A percentile compares a stretch with the other conserved stretches of the same genome.
Conservation (phyloP, 1,139 yeast genomes). For the Kodamaea anthophila region DNA sequence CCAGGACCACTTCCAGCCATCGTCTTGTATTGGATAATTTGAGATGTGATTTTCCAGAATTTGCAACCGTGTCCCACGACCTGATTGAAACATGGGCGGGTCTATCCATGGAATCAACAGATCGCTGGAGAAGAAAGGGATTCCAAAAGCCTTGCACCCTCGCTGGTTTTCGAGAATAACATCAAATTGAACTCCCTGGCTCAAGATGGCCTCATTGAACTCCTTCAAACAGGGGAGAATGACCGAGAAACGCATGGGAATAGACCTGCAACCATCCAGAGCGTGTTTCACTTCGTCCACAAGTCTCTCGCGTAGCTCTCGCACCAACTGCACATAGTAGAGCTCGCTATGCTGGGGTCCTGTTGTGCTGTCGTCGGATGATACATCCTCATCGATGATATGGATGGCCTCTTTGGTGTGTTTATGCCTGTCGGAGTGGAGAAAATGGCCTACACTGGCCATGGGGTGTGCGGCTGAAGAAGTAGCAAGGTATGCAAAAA, state of each 20-base stretch:
- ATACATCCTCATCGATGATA: conserved; percentile 1
- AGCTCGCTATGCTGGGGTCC: conserved; percentile 5
- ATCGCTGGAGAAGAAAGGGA: conserved; percentile 51
- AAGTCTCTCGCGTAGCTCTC: conserved; percentile 4
- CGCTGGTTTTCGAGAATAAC: conserved; percentile 62
- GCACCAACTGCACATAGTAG: conserved; percentile 9
- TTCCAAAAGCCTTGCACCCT: conserved; percentile 61
- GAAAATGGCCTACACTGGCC: too few species aligned
- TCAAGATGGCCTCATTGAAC: conserved; percentile 9
- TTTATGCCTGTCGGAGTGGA: too few species aligned
- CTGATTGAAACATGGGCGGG: conserved; percentile 44
- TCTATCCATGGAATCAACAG: conserved; percentile 55
- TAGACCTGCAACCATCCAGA: not conserved
- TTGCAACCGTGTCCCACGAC: conserved; percentile 23
- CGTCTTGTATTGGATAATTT: conserved; percentile 57
- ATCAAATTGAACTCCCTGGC: conserved; percentile 23
- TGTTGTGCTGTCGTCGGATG: not conserved
- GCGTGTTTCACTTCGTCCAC: conserved; percentile 5
- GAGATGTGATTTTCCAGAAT: conserved; percentile 26
- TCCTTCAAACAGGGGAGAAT: conserved; percentile 7
- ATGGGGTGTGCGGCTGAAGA: too few species aligned
- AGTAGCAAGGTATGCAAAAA: too few species aligned
- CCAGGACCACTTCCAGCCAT: conserved; percentile 69
- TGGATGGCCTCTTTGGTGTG: conserved; percentile 1
- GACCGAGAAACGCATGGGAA: conserved; percentile 8